A percentile compares a stretch with the other conserved stretches of the same genome.
Conservation (phyloP, 2,329 filamentous ascomycete species). For the Penicillium concentricum region DNA sequence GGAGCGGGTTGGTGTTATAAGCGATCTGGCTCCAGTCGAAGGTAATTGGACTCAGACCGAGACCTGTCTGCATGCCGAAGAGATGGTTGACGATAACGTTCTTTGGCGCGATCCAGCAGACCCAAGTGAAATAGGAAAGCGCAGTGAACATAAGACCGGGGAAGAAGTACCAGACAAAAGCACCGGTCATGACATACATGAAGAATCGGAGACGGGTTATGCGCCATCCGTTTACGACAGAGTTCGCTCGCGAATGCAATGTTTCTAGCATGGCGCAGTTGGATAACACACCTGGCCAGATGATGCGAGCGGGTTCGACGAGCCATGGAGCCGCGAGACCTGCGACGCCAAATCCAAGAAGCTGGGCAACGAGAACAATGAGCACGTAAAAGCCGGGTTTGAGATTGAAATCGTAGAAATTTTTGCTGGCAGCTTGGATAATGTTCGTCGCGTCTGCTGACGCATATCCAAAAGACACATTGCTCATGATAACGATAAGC, state of each 20-base stretch:
- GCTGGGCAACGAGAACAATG: slow-evolving; percentile 40
- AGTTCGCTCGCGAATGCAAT: slow-evolving; percentile 40
- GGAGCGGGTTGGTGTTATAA: slow-evolving; percentile 36
- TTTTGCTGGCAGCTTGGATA: slow-evolving; percentile 41
- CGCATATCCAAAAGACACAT: slow-evolving; percentile 50
- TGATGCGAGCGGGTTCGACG: slow-evolving; percentile 40
- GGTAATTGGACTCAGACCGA: slow-evolving; percentile 32
- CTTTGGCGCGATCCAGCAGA: slow-evolving; percentile 51
- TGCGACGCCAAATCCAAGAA: slow-evolving; percentile 43
- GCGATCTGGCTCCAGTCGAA: slow-evolving; percentile 38
- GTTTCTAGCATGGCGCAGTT: slow-evolving; percentile 41
- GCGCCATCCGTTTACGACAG: slow-evolving; percentile 39
- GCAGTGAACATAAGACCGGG: slow-evolving; percentile 52
- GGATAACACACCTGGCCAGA: slow-evolving; percentile 42
- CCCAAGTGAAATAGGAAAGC: slow-evolving; percentile 50
- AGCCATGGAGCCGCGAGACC: slow-evolving; percentile 39
- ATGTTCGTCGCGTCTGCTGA: slow-evolving; percentile 49
- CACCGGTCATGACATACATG: slow-evolving; percentile 29
- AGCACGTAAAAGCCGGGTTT: slow-evolving; percentile 40
- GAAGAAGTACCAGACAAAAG: slow-evolving; percentile 52
- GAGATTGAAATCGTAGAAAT: slow-evolving; percentile 44
- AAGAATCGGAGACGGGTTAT: slow-evolving; percentile 42
- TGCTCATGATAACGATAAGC: slow-evolving; percentile 50
- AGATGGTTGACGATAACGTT: slow-evolving; percentile 50
- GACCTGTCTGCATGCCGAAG: slow-evolving; percentile 40